Conservation (phyloP, 129 eudicot species). For the Saussurea involucrata region DNA sequence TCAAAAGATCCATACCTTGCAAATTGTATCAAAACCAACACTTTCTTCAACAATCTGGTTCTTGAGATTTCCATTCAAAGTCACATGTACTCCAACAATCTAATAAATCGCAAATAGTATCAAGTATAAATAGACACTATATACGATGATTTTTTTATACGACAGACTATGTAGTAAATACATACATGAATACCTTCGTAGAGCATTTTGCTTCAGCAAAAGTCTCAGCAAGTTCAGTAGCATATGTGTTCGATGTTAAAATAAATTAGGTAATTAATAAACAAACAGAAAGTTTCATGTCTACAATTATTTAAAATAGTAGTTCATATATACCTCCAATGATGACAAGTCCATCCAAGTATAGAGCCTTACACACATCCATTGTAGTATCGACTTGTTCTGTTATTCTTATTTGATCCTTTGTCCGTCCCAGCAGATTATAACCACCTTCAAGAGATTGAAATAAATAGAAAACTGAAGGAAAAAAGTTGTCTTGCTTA, state of each 20-base stretch:
- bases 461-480: not conserved
- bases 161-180: not conserved
- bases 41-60: constrained; percentile 87
- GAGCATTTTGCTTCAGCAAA: constrained; percentile 71
- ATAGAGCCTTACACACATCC: constrained; percentile 69
- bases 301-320: not conserved
- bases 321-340: constrained; percentile 66
- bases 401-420: constrained; percentile 85
- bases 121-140: not conserved
- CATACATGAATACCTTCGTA: constrained; percentile 51
- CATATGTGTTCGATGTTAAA: too few species aligned
- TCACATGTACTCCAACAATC: constrained; percentile 95
- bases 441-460: constrained; percentile 61
- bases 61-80: constrained; percentile 83
- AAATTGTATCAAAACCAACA: too few species aligned
- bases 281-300: too few species aligned
- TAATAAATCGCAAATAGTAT: constrained; percentile 19
- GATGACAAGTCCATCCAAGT: constrained; percentile 77
- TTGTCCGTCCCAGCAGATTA: constrained; percentile 87
- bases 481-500: not conserved
- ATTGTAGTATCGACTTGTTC: constrained; percentile 81
- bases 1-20: constrained; percentile 49
- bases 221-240: too few species aligned
- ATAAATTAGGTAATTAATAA: too few species aligned
- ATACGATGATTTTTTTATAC: not conserved